These are phyloP conservation scores for Apiospora malaysiana DNA, from an alignment of 2,329 filamentous ascomycete species.

Conservation along the genomic window DNA sequence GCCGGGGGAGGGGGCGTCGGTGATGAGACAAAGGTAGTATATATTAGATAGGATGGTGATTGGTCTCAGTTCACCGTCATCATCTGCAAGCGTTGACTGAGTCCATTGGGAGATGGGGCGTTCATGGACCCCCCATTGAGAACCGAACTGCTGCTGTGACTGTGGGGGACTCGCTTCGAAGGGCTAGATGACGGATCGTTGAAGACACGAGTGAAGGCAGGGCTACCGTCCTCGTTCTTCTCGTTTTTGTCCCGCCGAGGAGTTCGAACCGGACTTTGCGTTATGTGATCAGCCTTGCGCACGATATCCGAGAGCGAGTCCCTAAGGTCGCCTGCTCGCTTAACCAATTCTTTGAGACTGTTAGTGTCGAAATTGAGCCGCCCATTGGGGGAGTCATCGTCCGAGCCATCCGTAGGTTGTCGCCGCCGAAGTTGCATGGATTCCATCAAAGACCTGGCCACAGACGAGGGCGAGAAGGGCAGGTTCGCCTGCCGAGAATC, in stretches of 20 bases:
- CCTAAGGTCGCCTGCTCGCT: constrained; percentile 64
- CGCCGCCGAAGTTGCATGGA: constrained; percentile 64
- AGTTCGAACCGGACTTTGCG: constrained; percentile 60
- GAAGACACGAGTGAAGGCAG: constrained; percentile 72
- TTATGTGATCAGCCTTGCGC: constrained; percentile 63
- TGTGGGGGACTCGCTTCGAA: constrained; percentile 56
- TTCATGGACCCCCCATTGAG: constrained; percentile 57
- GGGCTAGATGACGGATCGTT: constrained; percentile 65
- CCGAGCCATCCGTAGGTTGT: constrained; percentile 46
- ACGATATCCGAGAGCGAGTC: constrained; percentile 66
- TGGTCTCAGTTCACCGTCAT: constrained; percentile 65
- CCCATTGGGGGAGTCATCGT: constrained; percentile 46
- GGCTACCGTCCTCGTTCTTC: constrained; percentile 59
- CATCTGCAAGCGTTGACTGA: constrained; percentile 64
- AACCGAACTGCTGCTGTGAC: constrained; percentile 59
- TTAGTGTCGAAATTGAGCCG: constrained; percentile 73
- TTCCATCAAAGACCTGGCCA: constrained; percentile 67
- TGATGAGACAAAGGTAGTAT: background rate
- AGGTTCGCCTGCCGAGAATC: constrained; percentile 42
- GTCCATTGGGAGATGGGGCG: constrained; percentile 55
- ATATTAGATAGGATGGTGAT: background rate
- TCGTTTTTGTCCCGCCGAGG: constrained; percentile 52
- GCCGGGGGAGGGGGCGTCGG: constrained; percentile 18
- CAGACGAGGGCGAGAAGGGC: constrained; percentile 50
- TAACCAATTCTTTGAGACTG: constrained; percentile 70